These are phyloP conservation scores for Mycena rosella DNA, from an alignment of 768 basidiomycete species.

Conservation along the genomic window DNA sequence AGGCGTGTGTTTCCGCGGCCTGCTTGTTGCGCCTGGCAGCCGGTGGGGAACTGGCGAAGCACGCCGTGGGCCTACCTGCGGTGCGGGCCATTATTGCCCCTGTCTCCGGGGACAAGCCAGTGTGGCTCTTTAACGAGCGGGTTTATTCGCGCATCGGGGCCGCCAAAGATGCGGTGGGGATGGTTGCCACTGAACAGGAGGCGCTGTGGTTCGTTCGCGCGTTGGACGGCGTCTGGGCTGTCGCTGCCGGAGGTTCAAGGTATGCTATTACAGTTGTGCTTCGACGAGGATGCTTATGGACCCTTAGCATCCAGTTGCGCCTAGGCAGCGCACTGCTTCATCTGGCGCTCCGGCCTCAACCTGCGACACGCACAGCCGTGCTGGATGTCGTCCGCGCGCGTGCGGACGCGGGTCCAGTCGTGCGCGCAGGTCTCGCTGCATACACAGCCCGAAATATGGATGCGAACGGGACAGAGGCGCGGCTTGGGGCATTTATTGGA, in stretches of 20 bases:
- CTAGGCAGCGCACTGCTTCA: conserved; percentile 32
- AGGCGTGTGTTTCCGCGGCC: conserved; percentile 32
- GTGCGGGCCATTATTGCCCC: conserved; percentile 31
- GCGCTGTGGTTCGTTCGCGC: conserved; percentile 35
- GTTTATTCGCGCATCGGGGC: conserved; percentile 33
- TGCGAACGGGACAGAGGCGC: conserved; percentile 22
- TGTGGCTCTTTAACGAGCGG: conserved; percentile 36
- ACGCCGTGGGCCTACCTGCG: conserved; percentile 12
- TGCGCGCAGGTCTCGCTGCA: conserved; percentile 25
- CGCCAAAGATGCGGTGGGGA: conserved; percentile 17
- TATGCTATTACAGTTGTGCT: neutral
- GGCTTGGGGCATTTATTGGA: conserved; percentile 31
- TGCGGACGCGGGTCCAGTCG: conserved; percentile 22
- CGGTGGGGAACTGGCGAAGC: conserved; percentile 30
- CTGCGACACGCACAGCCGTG: conserved; percentile 27
- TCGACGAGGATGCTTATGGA: neutral
- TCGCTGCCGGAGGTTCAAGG: conserved; percentile 7
- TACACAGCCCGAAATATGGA: conserved; percentile 27
- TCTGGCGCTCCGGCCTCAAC: conserved; percentile 34
- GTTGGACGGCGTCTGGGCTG: conserved; percentile 29
- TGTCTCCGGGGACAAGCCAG: conserved; percentile 28
- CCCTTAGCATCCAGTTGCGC: conserved; percentile 20
- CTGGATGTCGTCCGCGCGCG: conserved; percentile 31
- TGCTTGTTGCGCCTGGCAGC: conserved; percentile 32
- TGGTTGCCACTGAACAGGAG: conserved; percentile 22